These are phyloP conservation scores for Nannizziopsis arthrosporioides DNA, from an alignment of 2,329 filamentous ascomycete genomes.

Conservation along the genomic window DNA sequence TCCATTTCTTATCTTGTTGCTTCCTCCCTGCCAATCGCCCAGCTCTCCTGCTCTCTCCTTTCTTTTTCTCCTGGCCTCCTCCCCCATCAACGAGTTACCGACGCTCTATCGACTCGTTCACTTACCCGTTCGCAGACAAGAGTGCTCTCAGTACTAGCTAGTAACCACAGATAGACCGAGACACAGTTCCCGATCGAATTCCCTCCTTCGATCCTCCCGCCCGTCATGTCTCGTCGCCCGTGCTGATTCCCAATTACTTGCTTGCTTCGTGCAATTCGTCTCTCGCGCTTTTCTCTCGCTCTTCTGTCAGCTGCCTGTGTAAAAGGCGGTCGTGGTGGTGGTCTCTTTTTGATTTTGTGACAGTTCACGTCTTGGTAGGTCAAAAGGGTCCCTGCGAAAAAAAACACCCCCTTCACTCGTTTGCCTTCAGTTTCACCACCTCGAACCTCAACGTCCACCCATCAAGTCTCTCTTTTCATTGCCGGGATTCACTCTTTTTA, in stretches of 20 bases:
- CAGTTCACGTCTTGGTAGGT: conserved; percentile 8
- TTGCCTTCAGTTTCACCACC: not conserved
- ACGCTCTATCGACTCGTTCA: too few species aligned
- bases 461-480: not conserved
- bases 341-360: conserved; percentile 5
- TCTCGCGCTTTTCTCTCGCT: conserved; percentile 13
- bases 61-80: not conserved
- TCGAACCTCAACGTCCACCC: not conserved
- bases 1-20: conserved; percentile 7
- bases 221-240: conserved; percentile 3
- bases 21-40: not conserved
- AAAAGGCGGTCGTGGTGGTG: too few species aligned
- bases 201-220: not conserved
- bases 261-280: conserved; percentile 18
- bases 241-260: conserved; percentile 2
- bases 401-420: not conserved
- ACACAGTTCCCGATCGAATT: not conserved
- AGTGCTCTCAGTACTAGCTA: too few species aligned
- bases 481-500: too few species aligned
- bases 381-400: not conserved
- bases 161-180: not conserved
- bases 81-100: not conserved
- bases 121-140: too few species aligned
- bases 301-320: conserved; percentile 1
- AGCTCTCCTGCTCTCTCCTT: conserved; percentile 1